Base-by-base conservation (phyloP, 495 filamentous ascomycete genomes). In the Xylaria cubensis region DNA sequence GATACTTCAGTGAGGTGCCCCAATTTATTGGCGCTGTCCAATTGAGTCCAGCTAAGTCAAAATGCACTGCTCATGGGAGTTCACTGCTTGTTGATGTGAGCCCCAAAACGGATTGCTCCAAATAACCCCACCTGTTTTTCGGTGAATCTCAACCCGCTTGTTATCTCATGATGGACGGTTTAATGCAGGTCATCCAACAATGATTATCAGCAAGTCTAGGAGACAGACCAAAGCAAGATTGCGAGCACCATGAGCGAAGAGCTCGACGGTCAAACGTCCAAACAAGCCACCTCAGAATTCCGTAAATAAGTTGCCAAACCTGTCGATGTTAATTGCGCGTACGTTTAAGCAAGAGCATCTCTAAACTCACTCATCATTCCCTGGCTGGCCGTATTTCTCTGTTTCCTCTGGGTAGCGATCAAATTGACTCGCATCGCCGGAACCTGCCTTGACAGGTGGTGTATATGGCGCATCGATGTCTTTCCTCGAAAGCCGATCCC, bases 401-500 rank as follows among this genome's bases (percentile, higher is more conserved):
- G 92, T 93, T 79, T 99, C 96, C 83, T 99, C 96, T 3, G 96
- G 94, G 83, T 99, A 99, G 78, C 93, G 93, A 82, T 99, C 96
- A 76, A 98, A 99, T 82, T 97, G 94, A 82, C 94, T 98, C 42
- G 96, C 92, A 85, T 99, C 96, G 67, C 96, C 96, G 42, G 94
- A 90, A 63, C 96, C 96, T 34, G 93, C 94, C 76, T 93, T 90
- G 36, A 99, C 95, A 0, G 96, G 96, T n/a, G 96, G 96, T 56
- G 97, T 95, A 80, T 99, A 99, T 6, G 96, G 96, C 53, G 96
- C 97, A 82, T 99, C 96, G 70, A 99, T 99, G 77, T 99, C 97
- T 84, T 97, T 98, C 81, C 92, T 92, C 24, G 90, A 90, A 74
- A 99, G 82, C 63, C 95, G 88, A 70, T 98, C 97, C 96, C 96